A percentile compares a stretch with the other conserved stretches of the same genome.
Evolutionary conservation across 2,329 filamentous ascomycete species (phyloP).

Genomic region (Pestalotiopsis sp.): DNA sequence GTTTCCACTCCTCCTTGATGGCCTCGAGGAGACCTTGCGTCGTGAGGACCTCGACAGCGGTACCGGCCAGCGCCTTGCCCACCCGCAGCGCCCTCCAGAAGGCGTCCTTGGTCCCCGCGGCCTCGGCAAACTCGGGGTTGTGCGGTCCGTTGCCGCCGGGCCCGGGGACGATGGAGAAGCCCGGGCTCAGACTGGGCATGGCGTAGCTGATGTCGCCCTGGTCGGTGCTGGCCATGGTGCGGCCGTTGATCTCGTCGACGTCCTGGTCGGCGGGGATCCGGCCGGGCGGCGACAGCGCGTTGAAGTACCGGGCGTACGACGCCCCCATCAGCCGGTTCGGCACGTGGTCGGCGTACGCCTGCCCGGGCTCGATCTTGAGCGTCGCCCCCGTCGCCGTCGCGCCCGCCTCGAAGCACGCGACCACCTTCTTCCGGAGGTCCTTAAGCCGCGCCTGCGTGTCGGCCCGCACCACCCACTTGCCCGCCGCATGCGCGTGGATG

Average conservation of each 20-base stretch:
- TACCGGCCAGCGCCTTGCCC: conserved; percentile 49
- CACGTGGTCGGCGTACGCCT: conserved; percentile 55
- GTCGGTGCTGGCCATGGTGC: conserved; percentile 58
- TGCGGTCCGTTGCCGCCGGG: conserved; percentile 48
- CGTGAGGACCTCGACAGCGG: conserved; percentile 48
- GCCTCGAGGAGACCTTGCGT: conserved; percentile 41
- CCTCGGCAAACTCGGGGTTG: conserved; percentile 52
- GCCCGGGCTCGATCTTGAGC: conserved; percentile 41
- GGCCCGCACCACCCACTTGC: conserved; percentile 32
- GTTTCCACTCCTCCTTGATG: conserved; percentile 41
- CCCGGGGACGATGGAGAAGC: conserved; percentile 52
- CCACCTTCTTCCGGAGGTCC: conserved; percentile 42
- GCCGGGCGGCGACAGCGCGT: conserved; percentile 35
- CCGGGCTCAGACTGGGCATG: conserved; percentile 55
- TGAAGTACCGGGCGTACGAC: conserved; percentile 48
- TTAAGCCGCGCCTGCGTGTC: conserved; percentile 37
- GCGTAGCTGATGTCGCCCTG: conserved; percentile 61
- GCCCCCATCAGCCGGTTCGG: conserved; percentile 51
- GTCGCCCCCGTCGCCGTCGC: conserved; percentile 52
- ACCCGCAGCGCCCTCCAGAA: conserved; percentile 48
- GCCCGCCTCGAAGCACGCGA: conserved; percentile 48
- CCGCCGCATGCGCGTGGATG: conserved; percentile 48
- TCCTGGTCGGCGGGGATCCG: conserved; percentile 38
- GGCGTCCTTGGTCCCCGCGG: conserved; percentile 49
- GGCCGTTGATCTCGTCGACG: conserved; percentile 40